A percentile compares a stretch with the other conserved stretches of the same genome.
Conservation (phyloP, 2,329 filamentous ascomycete genomes). For the Cladophialophora yegresii region DNA sequence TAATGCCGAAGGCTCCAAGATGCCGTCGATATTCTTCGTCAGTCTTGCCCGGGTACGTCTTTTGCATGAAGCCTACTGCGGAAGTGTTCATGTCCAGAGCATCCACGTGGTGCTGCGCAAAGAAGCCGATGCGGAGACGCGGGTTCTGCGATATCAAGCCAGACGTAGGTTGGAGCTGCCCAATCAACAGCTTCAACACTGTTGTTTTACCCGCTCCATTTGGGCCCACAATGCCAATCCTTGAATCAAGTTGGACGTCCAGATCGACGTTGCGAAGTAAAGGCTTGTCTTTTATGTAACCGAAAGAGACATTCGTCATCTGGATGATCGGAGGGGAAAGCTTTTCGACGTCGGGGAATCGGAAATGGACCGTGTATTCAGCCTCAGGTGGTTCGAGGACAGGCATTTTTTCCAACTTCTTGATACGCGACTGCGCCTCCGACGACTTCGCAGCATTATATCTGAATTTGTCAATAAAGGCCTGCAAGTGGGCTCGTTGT, state of each 20-base stretch:
- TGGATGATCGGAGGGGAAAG: slow-evolving; percentile 96
- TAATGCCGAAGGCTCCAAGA: slow-evolving; percentile 81
- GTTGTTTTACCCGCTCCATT: slow-evolving; percentile 99
- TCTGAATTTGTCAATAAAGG: slow-evolving; percentile 99
- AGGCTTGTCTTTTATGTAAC: slow-evolving; percentile 76
- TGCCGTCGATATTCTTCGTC: slow-evolving; percentile 97
- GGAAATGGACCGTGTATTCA: slow-evolving; percentile 95
- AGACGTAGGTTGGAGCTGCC: slow-evolving; percentile 71
- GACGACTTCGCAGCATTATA: slow-evolving; percentile 99
- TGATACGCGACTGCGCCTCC: slow-evolving; percentile 97
- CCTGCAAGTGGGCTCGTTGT: slow-evolving; percentile 86
- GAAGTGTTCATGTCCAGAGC: slow-evolving; percentile 85
- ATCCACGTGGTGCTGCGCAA: slow-evolving; percentile 97
- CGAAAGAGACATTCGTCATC: slow-evolving; percentile 90
- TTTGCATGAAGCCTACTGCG: slow-evolving; percentile 95
- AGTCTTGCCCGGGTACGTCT: slow-evolving; percentile 81
- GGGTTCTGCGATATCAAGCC: slow-evolving; percentile 88
- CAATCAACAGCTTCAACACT: slow-evolving; percentile 94
- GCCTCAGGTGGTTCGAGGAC: slow-evolving; percentile 84
- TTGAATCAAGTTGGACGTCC: slow-evolving; percentile 95
- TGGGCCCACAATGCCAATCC: slow-evolving; percentile 98
- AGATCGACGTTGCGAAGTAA: slow-evolving; percentile 86
- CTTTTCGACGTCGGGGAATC: slow-evolving; percentile 96
- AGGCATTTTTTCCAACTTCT: slow-evolving; percentile 98
- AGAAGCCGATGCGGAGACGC: slow-evolving; percentile 88